phyloP scores from a whole-genome alignment of 2,329 filamentous ascomycete species.

The Botrytis porri region DNA sequence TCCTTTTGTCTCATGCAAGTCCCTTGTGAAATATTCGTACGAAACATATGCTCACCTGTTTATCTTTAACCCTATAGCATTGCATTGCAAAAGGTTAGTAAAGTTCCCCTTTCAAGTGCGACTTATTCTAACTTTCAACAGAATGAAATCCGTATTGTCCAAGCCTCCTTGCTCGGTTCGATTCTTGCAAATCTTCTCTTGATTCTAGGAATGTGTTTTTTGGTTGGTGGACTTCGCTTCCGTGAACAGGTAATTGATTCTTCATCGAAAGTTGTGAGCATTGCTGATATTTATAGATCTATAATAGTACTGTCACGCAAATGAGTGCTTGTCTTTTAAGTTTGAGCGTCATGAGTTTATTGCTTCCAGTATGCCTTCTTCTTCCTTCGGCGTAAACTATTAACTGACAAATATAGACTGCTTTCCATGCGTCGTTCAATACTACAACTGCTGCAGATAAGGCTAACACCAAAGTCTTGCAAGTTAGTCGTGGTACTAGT shows the following conservation, averaged over 20 bases:
- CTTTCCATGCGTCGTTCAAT: conserved; percentile 84
- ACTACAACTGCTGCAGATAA: conserved; percentile 42
- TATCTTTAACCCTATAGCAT: conserved; percentile 52
- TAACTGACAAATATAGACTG: conserved; percentile 53
- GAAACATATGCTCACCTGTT: conserved; percentile 40
- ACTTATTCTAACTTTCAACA: conserved; percentile 38
- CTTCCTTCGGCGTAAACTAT: too few species aligned
- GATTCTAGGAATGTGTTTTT: conserved; percentile 88
- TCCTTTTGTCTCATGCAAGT: conserved; percentile 25
- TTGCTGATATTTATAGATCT: conserved; percentile 55
- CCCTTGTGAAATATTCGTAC: conserved; percentile 26
- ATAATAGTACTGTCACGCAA: conserved; percentile 92
- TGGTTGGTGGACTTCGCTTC: conserved; percentile 80
- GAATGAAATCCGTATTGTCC: conserved; percentile 85
- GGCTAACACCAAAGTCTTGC: conserved; percentile 71
- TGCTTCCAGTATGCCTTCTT: conserved; percentile 64
- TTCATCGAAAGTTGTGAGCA: too few species aligned
- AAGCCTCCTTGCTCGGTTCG: conserved; percentile 84
- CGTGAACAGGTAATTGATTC: conserved; percentile 67
- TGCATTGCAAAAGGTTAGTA: conserved; percentile 64
- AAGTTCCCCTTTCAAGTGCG: background rate
- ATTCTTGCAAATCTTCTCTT: conserved; percentile 85
- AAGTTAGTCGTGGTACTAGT: conserved; percentile 86
- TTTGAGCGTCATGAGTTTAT: conserved; percentile 82
- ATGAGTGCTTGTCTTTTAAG: conserved; percentile 94